phyloP scores from a whole-genome alignment of 495 filamentous ascomycete species.

The Evansstolkia leycettana region DNA sequence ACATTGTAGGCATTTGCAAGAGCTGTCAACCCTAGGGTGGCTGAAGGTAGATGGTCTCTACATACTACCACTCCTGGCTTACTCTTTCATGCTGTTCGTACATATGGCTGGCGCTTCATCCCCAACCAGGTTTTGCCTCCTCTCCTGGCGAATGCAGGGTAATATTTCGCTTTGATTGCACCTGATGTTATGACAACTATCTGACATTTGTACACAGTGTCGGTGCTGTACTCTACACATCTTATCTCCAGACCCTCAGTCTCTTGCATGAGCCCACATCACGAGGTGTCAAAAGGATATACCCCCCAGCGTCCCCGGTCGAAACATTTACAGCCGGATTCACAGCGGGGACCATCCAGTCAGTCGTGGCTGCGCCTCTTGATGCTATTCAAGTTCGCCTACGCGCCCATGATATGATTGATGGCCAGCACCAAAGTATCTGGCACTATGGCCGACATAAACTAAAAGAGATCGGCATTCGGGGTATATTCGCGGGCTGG shows the following conservation, averaged over 20 bases:
- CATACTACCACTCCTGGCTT: constrained; percentile 67
- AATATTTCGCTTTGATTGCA: neutral
- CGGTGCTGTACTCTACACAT: constrained; percentile 77
- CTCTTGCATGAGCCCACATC: constrained; percentile 60
- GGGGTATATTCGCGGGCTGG: constrained; percentile 78
- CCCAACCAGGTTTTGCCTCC: constrained; percentile 83
- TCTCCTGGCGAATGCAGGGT: constrained; percentile 68
- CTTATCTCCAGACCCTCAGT: constrained; percentile 71
- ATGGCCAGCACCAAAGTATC: constrained; percentile 62
- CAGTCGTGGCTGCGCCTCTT: constrained; percentile 71
- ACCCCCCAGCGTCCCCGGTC: constrained; percentile 55
- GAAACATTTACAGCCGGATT: constrained; percentile 69
- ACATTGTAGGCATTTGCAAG: constrained; percentile 46
- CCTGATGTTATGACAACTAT: neutral
- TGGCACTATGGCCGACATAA: constrained; percentile 70
- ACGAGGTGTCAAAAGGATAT: constrained; percentile 53
- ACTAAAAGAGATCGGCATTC: constrained; percentile 61
- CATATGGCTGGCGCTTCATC: constrained; percentile 76
- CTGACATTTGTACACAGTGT: constrained; percentile 33
- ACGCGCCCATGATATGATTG: constrained; percentile 54
- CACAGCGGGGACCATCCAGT: constrained; percentile 65
- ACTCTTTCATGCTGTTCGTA: constrained; percentile 63
- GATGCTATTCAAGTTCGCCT: constrained; percentile 79
- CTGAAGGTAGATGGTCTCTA: constrained; percentile 50
- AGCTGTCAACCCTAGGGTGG: constrained; percentile 51